Conservation (phyloP, 768 basidiomycete genomes). For the Candolleomyces eurysporus region DNA sequence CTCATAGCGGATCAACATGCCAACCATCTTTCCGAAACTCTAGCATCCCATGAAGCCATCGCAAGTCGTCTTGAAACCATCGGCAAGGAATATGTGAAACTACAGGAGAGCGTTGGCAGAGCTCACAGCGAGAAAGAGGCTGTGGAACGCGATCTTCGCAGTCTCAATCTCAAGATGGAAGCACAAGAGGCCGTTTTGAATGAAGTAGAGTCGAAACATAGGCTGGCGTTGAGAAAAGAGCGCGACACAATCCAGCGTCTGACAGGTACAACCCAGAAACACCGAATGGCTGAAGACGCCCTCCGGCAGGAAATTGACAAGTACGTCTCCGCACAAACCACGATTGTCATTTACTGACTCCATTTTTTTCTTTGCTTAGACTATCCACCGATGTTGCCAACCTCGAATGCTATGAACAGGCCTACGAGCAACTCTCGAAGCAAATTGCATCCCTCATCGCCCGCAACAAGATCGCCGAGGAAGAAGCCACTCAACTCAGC, state of each 20-base stretch:
- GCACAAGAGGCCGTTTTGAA: constrained; percentile 22
- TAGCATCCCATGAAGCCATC: constrained; percentile 41
- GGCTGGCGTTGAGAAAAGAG: constrained; percentile 42
- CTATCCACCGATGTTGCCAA: constrained; percentile 53
- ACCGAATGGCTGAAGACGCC: constrained; percentile 63
- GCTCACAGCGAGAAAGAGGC: constrained; percentile 12
- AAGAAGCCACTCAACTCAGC: constrained; percentile 73
- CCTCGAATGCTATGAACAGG: constrained; percentile 64
- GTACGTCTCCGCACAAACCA: constrained; percentile 31
- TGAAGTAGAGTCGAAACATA: constrained; percentile 29
- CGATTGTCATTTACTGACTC: not conserved
- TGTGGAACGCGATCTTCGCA: constrained; percentile 17
- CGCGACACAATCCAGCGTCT: constrained; percentile 46
- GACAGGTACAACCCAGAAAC: constrained; percentile 49
- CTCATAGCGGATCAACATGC: constrained; percentile 28
- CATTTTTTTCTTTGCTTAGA: constrained; percentile 19
- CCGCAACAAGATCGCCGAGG: constrained; percentile 75
- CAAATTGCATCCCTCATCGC: constrained; percentile 64
- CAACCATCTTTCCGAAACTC: constrained; percentile 37
- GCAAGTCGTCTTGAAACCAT: constrained; percentile 38
- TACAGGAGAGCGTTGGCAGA: constrained; percentile 26
- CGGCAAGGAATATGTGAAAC: constrained; percentile 34
- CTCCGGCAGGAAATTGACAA: constrained; percentile 65
- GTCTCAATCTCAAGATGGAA: constrained; percentile 11
- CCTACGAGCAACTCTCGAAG: constrained; percentile 63